Evolutionary conservation across 108 stramenopile species (phyloP), one percentile per base, ranked within the genome.

Genomic region (Licmophora abbreviata): DNA sequence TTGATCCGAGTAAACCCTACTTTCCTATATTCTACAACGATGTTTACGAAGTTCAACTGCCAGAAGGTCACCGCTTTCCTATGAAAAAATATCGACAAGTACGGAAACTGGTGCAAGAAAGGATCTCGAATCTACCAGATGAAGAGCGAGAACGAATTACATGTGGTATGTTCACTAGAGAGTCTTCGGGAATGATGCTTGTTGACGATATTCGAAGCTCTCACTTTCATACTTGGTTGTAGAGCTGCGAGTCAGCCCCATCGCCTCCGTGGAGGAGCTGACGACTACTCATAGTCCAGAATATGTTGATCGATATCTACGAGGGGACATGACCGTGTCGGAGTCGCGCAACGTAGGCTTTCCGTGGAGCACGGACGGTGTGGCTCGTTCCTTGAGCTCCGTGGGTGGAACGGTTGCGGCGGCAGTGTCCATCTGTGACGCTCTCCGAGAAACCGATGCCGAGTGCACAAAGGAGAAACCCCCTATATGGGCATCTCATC

Each of bases 321-420:
- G 14, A n/a, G 93, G 93, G 8, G 38, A 87, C 9, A 63, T 83
- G 62, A 94, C 89, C 1, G 72, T 67, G 29, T 9, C 15, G 8
- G 95, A 96, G 64, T 76, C 79, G 52, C 74, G 95, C 15, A 88
- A 87, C 42, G 85, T 92, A 25, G 95, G 95, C 12, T 96, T 96
- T 58, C 93, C 93, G 4, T 95, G 93, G 93, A 89, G 78, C 55
- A 40, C 29, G 32, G 55, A 69, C 28, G 72, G 82, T 27, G 95
- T 96, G 6, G 59, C 79, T 33, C 75, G 95, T 35, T 60, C 87
- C 10, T 42, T 88, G 36, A 86, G 83, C 58, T 87, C 84, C 11
- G 74, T 79, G 4, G 95, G 95, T 32, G 95, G 95, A 4, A 95
- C 95, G 8, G 58, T 96, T 27, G 92, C 88, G 15, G 93, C 86